phyloP scores from a whole-genome alignment of 768 basidiomycete species.

The Lentinula boryana region DNA sequence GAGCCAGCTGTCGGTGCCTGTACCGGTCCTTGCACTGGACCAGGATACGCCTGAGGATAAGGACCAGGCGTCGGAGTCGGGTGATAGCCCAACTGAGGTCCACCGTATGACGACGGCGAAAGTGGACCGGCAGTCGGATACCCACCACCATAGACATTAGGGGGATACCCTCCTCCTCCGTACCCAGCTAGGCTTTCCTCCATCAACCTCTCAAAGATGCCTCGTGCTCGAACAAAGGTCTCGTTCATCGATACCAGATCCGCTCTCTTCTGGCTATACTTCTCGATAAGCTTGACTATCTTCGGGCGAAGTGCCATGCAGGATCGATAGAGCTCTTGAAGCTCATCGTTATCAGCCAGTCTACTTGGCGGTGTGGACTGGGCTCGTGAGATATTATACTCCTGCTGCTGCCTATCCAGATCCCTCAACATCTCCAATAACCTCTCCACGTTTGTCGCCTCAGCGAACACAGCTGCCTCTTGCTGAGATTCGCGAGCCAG shows the following conservation, averaged over 20 bases:
- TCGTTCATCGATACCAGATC: constrained; percentile 95
- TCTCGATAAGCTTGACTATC: constrained; percentile 95
- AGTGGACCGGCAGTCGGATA: background rate
- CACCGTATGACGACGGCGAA: too few species aligned
- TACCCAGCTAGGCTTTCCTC: constrained; percentile 81
- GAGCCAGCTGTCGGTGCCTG: background rate
- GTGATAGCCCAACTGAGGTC: background rate
- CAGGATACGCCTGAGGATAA: background rate
- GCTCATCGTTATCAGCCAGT: constrained; percentile 84
- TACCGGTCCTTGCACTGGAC: background rate
- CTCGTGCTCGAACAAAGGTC: constrained; percentile 82
- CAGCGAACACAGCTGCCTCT: constrained; percentile 84
- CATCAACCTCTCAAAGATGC: constrained; percentile 92
- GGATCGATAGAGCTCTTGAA: constrained; percentile 88
- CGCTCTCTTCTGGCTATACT: constrained; percentile 95
- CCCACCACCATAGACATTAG: background rate
- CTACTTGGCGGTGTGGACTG: background rate
- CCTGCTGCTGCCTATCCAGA: constrained; percentile 72
- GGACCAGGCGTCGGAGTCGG: background rate
- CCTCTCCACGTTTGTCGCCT: constrained; percentile 80
- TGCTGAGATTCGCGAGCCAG: constrained; percentile 78
- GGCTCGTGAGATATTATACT: constrained; percentile 17
- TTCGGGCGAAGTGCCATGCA: constrained; percentile 89
- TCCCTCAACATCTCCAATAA: constrained; percentile 68
- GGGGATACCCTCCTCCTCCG: constrained; percentile 39